A percentile compares a stretch with the other conserved stretches of the same genome.
phyloP scores from a whole-genome alignment of 2,329 filamentous ascomycete species.

The Leptodontidium sp. region DNA sequence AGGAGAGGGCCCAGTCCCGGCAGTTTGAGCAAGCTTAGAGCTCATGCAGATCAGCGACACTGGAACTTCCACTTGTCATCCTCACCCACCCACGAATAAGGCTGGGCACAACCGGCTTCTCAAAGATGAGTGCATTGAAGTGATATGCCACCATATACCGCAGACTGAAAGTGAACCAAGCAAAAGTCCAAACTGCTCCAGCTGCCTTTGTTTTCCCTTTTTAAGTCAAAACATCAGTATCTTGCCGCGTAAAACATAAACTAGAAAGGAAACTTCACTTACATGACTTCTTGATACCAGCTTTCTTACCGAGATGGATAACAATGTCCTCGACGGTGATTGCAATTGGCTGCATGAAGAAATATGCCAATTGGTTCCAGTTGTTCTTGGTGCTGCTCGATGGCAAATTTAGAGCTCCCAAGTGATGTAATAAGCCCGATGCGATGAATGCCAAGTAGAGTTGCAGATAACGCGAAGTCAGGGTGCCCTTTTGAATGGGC shows the following conservation, averaged over 20 bases:
- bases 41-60: not conserved
- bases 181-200: conserved; percentile 24
- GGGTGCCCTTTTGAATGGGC: conserved; percentile 24
- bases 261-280: not conserved
- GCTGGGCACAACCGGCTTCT: conserved; percentile 17
- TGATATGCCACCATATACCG: conserved; percentile 22
- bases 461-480: conserved; percentile 29
- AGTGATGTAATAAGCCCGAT: conserved; percentile 23
- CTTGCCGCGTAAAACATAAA: not conserved
- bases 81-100: not conserved
- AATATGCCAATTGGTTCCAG: conserved; percentile 18
- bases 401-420: conserved; percentile 28
- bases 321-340: conserved; percentile 31
- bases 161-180: conserved; percentile 30
- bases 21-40: not conserved
- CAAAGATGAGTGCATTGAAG: conserved; percentile 16
- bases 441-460: conserved; percentile 29
- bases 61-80: not conserved
- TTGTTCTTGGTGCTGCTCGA: conserved; percentile 17
- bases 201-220: conserved; percentile 25
- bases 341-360: conserved; percentile 28
- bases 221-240: not conserved
- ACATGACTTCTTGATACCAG: conserved; percentile 28
- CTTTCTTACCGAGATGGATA: conserved; percentile 25
- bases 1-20: too few species aligned